phyloP scores from a whole-genome alignment of 805 yeast genomes.

The Komagataella ulmi region DNA sequence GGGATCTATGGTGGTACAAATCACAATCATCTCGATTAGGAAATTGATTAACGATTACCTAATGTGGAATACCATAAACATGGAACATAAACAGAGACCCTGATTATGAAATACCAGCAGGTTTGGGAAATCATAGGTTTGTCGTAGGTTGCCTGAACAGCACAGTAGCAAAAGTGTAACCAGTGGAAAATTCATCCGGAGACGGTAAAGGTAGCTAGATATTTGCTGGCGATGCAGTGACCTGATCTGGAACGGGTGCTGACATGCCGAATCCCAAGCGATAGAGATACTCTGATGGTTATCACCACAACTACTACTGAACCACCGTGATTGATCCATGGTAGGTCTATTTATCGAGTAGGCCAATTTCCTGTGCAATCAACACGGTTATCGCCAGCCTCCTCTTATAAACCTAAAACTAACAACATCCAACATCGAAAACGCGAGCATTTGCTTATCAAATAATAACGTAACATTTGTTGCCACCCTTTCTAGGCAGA shows the following conservation, averaged over 20 bases:
- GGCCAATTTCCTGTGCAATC: background rate
- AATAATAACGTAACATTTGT: background rate
- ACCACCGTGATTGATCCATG: no score
- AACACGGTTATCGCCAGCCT: background rate
- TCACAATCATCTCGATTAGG: background rate
- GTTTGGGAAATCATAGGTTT: background rate
- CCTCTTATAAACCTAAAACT: background rate
- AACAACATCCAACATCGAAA: background rate
- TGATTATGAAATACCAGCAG: background rate
- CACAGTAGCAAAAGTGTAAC: background rate
- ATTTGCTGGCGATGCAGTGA: no score
- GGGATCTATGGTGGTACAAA: background rate
- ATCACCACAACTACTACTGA: no score
- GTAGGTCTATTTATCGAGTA: no score
- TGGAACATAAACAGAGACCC: background rate
- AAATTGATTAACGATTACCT: background rate
- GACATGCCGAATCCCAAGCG: no score
- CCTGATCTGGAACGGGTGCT: no score
- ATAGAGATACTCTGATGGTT: no score
- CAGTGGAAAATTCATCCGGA: no score
- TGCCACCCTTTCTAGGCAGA: background rate
- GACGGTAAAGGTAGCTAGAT: no score
- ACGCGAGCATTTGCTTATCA: background rate
- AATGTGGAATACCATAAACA: background rate
- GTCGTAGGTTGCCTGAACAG: background rate